phyloP scores from a whole-genome alignment of 805 yeast genomes.

The Starmerella cellae region DNA sequence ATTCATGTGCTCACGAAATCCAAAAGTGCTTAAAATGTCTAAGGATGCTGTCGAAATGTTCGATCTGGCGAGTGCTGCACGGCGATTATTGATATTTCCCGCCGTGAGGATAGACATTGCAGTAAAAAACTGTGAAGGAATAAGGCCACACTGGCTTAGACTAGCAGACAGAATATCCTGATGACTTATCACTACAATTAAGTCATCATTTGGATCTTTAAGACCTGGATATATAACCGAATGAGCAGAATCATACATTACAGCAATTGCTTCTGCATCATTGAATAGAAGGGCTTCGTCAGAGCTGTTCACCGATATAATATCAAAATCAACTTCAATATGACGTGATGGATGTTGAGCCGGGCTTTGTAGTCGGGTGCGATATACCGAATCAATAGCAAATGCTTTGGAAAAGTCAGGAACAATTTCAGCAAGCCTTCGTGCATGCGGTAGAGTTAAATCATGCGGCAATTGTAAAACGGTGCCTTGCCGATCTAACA shows the following conservation, averaged over 20 bases:
- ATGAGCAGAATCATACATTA: conserved; percentile 56
- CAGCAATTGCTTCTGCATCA: conserved; percentile 83
- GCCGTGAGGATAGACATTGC: conserved; percentile 66
- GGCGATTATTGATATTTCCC: conserved; percentile 44
- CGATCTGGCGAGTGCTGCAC: conserved; percentile 52
- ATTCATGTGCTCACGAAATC: conserved; percentile 56
- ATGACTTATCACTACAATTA: conserved; percentile 61
- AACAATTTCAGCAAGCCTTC: conserved; percentile 57
- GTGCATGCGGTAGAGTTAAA: conserved; percentile 77
- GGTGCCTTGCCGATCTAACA: conserved; percentile 74
- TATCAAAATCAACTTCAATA: conserved; percentile 79
- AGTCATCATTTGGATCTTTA: conserved; percentile 44
- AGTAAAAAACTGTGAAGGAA: conserved; percentile 54
- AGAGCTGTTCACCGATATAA: conserved; percentile 36
- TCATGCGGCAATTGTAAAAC: conserved; percentile 85
- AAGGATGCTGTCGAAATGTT: conserved; percentile 69
- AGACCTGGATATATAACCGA: conserved; percentile 30
- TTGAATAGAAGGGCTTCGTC: conserved; percentile 33
- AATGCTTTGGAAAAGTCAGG: conserved; percentile 46
- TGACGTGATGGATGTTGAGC: conserved; percentile 58
- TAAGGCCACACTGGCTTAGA: conserved; percentile 69
- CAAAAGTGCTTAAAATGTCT: conserved; percentile 69
- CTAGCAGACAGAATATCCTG: conserved; percentile 63
- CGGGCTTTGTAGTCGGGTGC: conserved; percentile 26
- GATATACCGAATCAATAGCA: conserved; percentile 67